Evolutionary conservation across 208 protist species (phyloP).

Genomic region (Naegleria fowleri): DNA sequence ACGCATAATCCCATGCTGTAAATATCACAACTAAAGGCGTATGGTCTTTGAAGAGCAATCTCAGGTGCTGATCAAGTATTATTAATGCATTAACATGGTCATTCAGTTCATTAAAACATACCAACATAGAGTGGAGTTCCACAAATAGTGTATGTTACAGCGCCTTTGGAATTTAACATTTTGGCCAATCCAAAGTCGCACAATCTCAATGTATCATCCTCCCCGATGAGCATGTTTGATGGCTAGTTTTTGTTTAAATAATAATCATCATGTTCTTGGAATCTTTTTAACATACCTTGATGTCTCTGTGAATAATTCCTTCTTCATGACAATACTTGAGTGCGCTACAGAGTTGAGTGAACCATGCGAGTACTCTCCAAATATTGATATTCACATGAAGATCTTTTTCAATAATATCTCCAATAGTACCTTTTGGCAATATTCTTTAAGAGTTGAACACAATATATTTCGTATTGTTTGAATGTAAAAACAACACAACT

Average conservation of each 20-base stretch:
- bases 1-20: neutral
- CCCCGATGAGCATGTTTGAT: neutral
- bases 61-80: neutral
- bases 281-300: constrained; percentile 1
- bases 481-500: no score
- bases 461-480: no score
- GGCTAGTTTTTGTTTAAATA: neutral
- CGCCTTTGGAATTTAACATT: neutral
- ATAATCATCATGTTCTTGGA: no score
- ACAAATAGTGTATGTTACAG: neutral
- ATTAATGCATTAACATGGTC: no score
- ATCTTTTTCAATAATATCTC: constrained; percentile 15
- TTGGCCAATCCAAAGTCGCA: neutral
- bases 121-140: neutral
- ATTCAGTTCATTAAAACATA: no score
- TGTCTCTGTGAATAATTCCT: constrained; percentile 6
- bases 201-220: neutral
- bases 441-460: neutral
- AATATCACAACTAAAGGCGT: neutral
- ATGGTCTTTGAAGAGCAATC: neutral
- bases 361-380: neutral
- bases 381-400: neutral
- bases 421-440: neutral
- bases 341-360: neutral
- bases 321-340: neutral